phyloP scores from a whole-genome alignment of 2,329 filamentous ascomycete genomes.

The Cercospora sp. region DNA sequence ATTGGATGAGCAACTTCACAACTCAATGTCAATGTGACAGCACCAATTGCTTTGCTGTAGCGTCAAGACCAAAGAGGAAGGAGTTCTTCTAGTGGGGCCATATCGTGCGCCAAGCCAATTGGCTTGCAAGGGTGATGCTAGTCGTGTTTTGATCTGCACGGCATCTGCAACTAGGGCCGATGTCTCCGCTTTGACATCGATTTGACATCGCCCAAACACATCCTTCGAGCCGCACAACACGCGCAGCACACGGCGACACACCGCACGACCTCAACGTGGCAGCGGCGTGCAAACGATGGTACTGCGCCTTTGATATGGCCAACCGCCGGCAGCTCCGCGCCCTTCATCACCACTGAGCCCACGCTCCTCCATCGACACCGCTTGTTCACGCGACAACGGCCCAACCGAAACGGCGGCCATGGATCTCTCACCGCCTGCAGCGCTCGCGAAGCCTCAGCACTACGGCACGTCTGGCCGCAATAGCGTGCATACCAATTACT shows the following conservation, averaged over 20 bases:
- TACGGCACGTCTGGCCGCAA: conserved; percentile 11
- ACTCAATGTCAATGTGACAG: neutral
- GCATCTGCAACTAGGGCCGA: conserved; percentile 5
- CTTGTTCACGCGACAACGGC: conserved; percentile 21
- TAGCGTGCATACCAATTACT: conserved; percentile 38
- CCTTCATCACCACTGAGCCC: neutral
- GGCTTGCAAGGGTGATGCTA: neutral
- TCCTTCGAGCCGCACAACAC: neutral
- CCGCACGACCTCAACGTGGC: neutral
- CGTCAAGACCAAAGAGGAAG: neutral
- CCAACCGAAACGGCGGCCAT: conserved; percentile 13
- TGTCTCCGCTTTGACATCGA: neutral
- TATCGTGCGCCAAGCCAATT: neutral
- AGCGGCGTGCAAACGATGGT: neutral
- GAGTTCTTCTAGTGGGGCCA: neutral
- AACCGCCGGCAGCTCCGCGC: neutral
- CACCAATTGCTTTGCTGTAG: neutral
- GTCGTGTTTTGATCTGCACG: conserved; percentile 9
- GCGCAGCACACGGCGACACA: conserved; percentile 2
- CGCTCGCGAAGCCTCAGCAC: conserved; percentile 17
- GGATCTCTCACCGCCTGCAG: conserved; percentile 27
- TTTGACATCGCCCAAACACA: conserved; percentile 1
- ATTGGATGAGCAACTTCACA: neutral
- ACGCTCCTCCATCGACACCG: conserved; percentile 8
- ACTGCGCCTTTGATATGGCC: neutral